These are phyloP conservation scores for Gossypium laxum DNA, from an alignment of 441 rosid species.

Conservation along the genomic window DNA sequence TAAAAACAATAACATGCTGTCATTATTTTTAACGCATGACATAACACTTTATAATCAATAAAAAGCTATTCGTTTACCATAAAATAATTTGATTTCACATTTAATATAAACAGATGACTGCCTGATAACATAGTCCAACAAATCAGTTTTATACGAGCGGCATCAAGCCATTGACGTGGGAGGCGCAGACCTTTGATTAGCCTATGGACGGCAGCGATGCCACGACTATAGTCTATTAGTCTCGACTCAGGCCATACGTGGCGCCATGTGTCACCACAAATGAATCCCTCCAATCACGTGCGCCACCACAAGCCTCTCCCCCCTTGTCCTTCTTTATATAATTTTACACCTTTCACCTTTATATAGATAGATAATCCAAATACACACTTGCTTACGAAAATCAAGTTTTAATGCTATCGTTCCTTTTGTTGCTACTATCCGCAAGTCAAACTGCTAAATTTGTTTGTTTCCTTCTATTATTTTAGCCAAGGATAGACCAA, in stretches of 20 bases:
- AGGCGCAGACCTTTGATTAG: constrained; percentile 24
- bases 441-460: background rate
- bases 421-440: background rate
- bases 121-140: too few species aligned
- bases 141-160: background rate
- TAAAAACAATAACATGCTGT: too few species aligned
- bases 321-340: background rate
- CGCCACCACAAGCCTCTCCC: background rate
- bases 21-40: too few species aligned
- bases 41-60: too few species aligned
- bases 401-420: background rate
- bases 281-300: constrained; percentile 2
- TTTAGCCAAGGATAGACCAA: background rate
- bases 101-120: too few species aligned
- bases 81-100: too few species aligned
- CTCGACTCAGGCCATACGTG: constrained; percentile 27
- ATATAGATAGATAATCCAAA: background rate
- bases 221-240: constrained; percentile 32
- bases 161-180: constrained; percentile 35
- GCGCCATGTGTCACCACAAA: constrained; percentile 26
- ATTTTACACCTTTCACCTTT: background rate
- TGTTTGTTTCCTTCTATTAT: constrained; percentile 1
- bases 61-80: too few species aligned
- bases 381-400: background rate
- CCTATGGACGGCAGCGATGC: constrained; percentile 51